Percentiles rank a stretch among this genome's conserved stretches.
phyloP scores from a whole-genome alignment of 2,329 filamentous ascomycete genomes.

The Ascochyta lentis region DNA sequence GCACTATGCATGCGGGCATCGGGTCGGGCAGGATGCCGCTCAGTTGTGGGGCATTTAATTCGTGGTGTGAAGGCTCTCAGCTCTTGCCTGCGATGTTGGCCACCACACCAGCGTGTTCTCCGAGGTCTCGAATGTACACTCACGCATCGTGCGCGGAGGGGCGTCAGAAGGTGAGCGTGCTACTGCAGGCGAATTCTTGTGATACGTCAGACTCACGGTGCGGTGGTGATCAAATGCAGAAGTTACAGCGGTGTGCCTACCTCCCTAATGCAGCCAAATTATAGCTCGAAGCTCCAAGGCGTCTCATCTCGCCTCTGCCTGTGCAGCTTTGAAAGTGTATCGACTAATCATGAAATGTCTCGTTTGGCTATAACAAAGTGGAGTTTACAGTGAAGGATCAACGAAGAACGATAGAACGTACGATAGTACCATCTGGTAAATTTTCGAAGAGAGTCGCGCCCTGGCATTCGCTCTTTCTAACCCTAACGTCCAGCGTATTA shows the following conservation, averaged over 20 bases:
- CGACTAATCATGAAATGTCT: neutral
- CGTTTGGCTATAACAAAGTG: too few relatives aligned
- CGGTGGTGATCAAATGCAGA: neutral
- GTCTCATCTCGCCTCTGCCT: neutral
- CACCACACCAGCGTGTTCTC: neutral
- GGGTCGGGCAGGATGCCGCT: neutral
- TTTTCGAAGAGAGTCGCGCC: neutral
- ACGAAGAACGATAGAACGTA: neutral
- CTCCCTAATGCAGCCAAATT: too few relatives aligned
- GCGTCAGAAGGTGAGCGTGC: too few relatives aligned
- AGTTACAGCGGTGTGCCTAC: neutral
- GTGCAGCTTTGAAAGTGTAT: neutral
- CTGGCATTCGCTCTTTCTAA: neutral
- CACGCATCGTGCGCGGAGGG: too few relatives aligned
- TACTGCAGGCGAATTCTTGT: neutral
- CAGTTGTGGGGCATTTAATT: neutral
- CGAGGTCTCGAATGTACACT: neutral
- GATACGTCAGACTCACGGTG: neutral
- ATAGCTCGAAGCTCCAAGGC: neutral
- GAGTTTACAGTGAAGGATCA: neutral
- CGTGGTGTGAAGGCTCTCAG: neutral
- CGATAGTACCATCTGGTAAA: neutral
- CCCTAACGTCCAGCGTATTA: constrained; percentile 11
- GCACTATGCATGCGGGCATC: neutral
- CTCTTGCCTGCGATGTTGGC: constrained; percentile 1